Conservation (phyloP, 805 yeast species). For the Hanseniaspora mollemarum region DNA sequence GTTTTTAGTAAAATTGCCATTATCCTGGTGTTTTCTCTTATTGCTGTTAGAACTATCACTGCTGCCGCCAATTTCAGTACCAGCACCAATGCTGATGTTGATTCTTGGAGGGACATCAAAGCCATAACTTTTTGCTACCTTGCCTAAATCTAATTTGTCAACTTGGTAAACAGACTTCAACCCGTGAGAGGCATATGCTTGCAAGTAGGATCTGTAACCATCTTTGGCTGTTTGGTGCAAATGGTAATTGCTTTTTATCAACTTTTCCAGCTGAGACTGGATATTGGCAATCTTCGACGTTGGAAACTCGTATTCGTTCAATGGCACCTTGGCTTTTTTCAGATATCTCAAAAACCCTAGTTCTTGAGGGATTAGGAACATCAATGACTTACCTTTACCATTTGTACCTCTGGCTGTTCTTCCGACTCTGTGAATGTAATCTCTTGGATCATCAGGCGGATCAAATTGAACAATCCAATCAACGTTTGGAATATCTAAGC, state of each 20-base stretch:
- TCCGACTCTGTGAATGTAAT: conserved; percentile 96
- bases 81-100: conserved; percentile 87
- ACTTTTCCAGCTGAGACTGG: conserved; percentile 82
- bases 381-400: conserved; percentile 85
- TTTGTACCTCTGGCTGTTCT: conserved; percentile 91
- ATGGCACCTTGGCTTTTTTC: conserved; percentile 93
- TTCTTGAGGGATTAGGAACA: conserved; percentile 91
- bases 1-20: conserved; percentile 1
- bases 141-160: conserved; percentile 83
- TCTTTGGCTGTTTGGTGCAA: conserved; percentile 92
- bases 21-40: conserved; percentile 13
- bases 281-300: conserved; percentile 88
- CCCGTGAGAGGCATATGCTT: conserved; percentile 95
- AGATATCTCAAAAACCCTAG: conserved; percentile 88
- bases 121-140: conserved; percentile 92
- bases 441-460: conserved; percentile 99
- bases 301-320: conserved; percentile 96
- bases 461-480: conserved; percentile 99
- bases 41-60: conserved; percentile 20
- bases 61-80: conserved; percentile 35
- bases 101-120: conserved; percentile 94
- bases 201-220: conserved; percentile 91
- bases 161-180: conserved; percentile 92
- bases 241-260: conserved; percentile 85
- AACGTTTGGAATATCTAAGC: conserved; percentile 94